Evolutionary conservation across 2,329 filamentous ascomycete genomes (phyloP).

Genomic region (Endocalyx cinctus): DNA sequence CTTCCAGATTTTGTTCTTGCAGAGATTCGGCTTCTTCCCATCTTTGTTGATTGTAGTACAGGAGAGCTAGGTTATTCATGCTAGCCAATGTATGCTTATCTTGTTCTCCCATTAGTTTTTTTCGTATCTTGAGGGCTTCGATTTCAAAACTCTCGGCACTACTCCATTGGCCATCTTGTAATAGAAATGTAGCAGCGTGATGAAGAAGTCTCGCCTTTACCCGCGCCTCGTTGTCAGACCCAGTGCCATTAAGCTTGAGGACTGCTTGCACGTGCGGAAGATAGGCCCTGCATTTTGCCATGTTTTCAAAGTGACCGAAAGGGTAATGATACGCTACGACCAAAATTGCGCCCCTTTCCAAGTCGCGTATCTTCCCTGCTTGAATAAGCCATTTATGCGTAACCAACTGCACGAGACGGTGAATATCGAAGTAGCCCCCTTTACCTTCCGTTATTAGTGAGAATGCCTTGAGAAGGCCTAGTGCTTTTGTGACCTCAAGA

Average conservation of each 20-base stretch:
- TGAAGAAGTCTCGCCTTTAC: constrained; percentile 2
- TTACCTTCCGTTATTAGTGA: constrained; percentile 17
- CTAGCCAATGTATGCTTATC: too few relatives aligned
- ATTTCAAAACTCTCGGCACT: too few relatives aligned
- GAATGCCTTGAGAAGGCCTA: too few relatives aligned
- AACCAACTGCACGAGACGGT: constrained; percentile 30
- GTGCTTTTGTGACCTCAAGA: too few relatives aligned
- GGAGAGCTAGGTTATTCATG: too few relatives aligned
- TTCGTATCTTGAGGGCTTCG: too few relatives aligned
- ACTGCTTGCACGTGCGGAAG: constrained; percentile 22
- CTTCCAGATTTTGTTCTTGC: constrained; percentile 9
- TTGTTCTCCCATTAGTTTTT: too few relatives aligned
- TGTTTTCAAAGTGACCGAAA: constrained; percentile 9
- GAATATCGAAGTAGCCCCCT: constrained; percentile 20
- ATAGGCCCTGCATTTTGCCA: constrained; percentile 12
- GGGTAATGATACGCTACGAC: constrained; percentile 18
- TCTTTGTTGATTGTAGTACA: too few relatives aligned
- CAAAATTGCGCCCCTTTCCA: constrained; percentile 14
- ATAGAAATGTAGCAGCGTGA: too few relatives aligned
- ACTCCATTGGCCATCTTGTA: too few relatives aligned
- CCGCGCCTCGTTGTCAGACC: constrained; percentile 6
- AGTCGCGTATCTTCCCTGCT: constrained; percentile 6
- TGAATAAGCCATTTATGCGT: constrained; percentile 24
- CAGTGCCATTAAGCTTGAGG: constrained; percentile 5
- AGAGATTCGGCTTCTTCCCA: too few relatives aligned